Evolutionary conservation across 1,284 basidiomycete genomes (phyloP).

Genomic region (Leccinum griseonigrum): DNA sequence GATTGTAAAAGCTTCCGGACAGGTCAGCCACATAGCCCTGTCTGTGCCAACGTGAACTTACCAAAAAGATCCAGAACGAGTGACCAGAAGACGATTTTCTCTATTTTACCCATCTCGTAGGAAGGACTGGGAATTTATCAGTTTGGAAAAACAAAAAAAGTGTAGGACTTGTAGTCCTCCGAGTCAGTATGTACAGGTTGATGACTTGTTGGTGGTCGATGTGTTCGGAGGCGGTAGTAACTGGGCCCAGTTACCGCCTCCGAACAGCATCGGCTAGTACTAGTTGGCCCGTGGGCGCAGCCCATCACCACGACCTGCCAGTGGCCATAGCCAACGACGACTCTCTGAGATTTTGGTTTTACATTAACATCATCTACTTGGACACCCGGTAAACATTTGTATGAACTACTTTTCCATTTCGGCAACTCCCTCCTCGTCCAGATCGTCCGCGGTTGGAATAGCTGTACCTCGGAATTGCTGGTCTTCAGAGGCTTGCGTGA

Average conservation of each 20-base stretch:
- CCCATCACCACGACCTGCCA: neutral
- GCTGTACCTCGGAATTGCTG: slow-evolving; percentile 67
- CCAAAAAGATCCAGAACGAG: slow-evolving; percentile 84
- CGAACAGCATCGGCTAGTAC: neutral
- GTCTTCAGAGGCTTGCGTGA: slow-evolving; percentile 82
- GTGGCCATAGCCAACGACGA: neutral
- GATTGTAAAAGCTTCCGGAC: slow-evolving; percentile 77
- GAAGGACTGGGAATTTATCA: neutral
- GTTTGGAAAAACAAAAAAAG: neutral
- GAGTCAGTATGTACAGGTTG: neutral
- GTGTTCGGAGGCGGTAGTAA: too few species aligned
- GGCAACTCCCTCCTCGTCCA: slow-evolving; percentile 22
- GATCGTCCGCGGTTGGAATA: slow-evolving; percentile 30
- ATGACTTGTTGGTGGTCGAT: neutral
- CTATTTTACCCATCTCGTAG: slow-evolving; percentile 58
- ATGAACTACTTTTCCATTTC: slow-evolving; percentile 15
- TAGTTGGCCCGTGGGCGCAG: neutral
- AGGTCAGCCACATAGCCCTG: slow-evolving; percentile 11
- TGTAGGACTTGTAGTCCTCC: neutral
- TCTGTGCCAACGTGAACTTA: slow-evolving; percentile 28
- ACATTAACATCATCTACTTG: slow-evolving; percentile 2
- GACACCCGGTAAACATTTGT: neutral
- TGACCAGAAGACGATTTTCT: slow-evolving; percentile 79
- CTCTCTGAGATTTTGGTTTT: neutral
- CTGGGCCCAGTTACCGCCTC: neutral